Conservation (phyloP, 345 rosid genomes). For the Turritis glabra region DNA sequence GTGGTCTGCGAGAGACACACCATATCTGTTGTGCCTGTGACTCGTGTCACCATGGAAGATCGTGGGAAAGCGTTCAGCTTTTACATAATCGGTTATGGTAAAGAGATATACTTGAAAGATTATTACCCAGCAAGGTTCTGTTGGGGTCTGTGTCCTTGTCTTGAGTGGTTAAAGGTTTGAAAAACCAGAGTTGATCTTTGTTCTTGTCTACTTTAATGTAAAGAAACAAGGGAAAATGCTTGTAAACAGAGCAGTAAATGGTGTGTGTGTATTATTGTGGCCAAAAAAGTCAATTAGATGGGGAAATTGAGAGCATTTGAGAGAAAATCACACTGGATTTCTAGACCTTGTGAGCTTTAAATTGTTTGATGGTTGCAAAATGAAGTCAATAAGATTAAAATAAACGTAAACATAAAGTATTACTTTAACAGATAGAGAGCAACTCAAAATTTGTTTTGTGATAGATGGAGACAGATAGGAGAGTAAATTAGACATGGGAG, state of each 20-base stretch:
- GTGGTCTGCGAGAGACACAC: conserved; percentile 89
- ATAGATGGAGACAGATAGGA: neutral
- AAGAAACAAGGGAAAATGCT: neutral
- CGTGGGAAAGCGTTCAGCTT: conserved; percentile 75
- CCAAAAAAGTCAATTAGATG: neutral
- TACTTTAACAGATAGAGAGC: neutral
- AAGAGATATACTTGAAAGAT: conserved; percentile 88
- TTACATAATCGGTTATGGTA: conserved; percentile 81
- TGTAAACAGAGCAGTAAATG: neutral
- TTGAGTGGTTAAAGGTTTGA: conserved; percentile 82
- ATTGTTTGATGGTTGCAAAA: neutral
- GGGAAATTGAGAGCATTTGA: neutral
- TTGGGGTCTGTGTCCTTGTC: conserved; percentile 95
- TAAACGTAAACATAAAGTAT: neutral
- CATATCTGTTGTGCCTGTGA: conserved; percentile 88
- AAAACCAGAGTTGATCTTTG: neutral
- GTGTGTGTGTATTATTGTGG: neutral
- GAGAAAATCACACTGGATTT: neutral
- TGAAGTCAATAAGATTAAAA: conserved; percentile 1
- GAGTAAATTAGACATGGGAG: neutral
- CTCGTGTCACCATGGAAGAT: conserved; percentile 82
- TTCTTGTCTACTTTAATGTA: conserved; percentile 5
- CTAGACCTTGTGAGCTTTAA: neutral
- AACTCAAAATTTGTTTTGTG: conserved; percentile 9
- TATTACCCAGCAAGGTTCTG: conserved; percentile 86